Base-by-base conservation (phyloP, 176 grass and related monocot species). In the Aegilops umbellulata region DNA sequence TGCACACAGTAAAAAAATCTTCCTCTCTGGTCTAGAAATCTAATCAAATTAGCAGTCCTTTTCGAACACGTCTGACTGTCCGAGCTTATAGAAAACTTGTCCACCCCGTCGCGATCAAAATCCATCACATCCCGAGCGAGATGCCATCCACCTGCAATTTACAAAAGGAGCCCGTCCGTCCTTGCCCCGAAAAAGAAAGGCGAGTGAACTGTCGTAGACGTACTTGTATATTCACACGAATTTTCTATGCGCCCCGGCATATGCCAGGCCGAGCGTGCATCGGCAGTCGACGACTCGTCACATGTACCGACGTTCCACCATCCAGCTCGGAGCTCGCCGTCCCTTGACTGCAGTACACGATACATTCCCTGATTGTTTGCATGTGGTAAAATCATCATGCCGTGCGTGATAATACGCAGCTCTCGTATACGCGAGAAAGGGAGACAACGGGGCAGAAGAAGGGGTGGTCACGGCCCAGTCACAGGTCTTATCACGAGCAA, bases 91-190 rank as follows among this genome's bases (percentile, higher is more conserved):
- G 30, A 63, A 26, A 10, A 41, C 25, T 79, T 41, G n/a, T 49
- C 65, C 39, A 35, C 57, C 61, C 61, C 10, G 60, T 61, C 88
- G 49, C 70, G 26, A 81, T 85, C 61, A 10, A 55, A 58, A 76
- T 44, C 46, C 2, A 27, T 85, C 77, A 36, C 77, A 32, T 85
- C 76, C 80, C 10, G 29, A 3, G n/a, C 75, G 4, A 57, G 53
- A 64, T 76, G 82, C 42, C 76, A 66, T 80, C 60, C 69, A 81
- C 44, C 20, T 14, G 29, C 69, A 67, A 61, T 76, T 76, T 80
- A 76, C 60, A 80, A 85, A 81, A 60, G 57, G 6, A 27, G 15
- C 25, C 6, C 35, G 80, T 79, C 6, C 35, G 80, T 79, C 80
- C 86, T 80, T 60, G 32, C 86, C 31, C 3, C 4, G 55, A 17